phyloP scores from a whole-genome alignment of 2,329 filamentous ascomycete species.

The Microdochium bolleyi region DNA sequence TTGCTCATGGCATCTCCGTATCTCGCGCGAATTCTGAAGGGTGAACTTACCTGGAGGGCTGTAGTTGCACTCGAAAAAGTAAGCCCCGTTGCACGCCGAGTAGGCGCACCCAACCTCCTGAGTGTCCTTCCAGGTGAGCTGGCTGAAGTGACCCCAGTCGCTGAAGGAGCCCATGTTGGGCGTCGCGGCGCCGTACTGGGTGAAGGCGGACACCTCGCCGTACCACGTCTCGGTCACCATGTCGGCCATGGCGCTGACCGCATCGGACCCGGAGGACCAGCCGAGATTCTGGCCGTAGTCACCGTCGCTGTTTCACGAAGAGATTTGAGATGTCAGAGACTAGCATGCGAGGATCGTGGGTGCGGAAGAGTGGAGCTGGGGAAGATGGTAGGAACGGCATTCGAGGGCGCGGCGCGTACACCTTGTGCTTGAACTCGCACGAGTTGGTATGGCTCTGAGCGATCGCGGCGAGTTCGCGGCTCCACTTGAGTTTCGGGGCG shows the following conservation, averaged over 20 bases:
- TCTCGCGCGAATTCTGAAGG: no score
- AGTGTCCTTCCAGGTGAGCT: background rate
- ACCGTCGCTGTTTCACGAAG: background rate
- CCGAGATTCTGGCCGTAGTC: background rate
- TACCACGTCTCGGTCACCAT: background rate
- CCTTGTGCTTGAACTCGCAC: background rate
- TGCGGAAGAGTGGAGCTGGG: no score
- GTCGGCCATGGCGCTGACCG: background rate
- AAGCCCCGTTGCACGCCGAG: background rate
- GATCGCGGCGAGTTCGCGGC: background rate
- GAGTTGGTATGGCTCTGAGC: background rate
- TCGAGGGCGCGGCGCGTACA: no score
- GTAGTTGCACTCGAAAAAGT: background rate
- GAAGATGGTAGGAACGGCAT: background rate
- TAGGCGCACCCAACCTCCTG: background rate
- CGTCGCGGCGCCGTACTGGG: background rate
- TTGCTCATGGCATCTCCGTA: no score
- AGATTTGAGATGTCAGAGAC: no score
- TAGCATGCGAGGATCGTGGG: no score
- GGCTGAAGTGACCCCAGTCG: background rate
- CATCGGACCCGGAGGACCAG: background rate
- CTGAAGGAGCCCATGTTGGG: background rate
- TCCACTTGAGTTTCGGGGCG: background rate
- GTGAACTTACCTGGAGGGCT: background rate
- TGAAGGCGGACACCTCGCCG: background rate